Base-by-base conservation (phyloP, 2,329 filamentous ascomycete species). In the Cryphonectria nitschkei region DNA sequence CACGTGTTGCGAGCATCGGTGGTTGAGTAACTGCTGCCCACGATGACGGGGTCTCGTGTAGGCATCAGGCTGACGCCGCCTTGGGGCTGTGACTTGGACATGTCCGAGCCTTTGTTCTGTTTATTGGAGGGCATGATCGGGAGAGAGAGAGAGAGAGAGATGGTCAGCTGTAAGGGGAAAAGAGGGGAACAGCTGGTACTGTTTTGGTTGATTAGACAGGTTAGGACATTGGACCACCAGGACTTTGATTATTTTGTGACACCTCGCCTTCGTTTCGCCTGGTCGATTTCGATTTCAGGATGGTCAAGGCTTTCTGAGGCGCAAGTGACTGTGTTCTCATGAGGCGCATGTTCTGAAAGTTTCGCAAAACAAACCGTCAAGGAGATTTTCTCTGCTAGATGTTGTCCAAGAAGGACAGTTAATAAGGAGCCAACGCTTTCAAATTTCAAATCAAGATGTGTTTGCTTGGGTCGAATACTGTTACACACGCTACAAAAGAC, bases 1-100 rank as follows among this genome's bases (percentile, higher is more conserved):
- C 19, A 37, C 7, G 58, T 61, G 19, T 39, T 39, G 16, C 22
- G 34, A 37, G 58, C 58, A 26, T 39, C 34, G n/a, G 58, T 16
- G 22, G 58, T 39, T 22, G 58, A 61, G 58, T 61, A 39, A 19
- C 58, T n/a, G 34, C 58, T 61, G 32, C 32, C 32, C 58, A 61
- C 58, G 3, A 61, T 37, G 58, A 61, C 39, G 32, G 58, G 32
- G 11, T 61, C 58, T 39, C 58, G 58, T 22, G 58, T 34, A 39
- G 58, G 22, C 29, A 11, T 19, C 19, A n/a, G 7, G 29, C 22
- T 39, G 34, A 61, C 14, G 34, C 58, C 8, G 32, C 34, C 32
- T 19, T 19, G 19, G 8, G 34, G 58, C 2, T 61, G 16, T 39
- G 32, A 39, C 34, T 61, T 61, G 58, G 29, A 58, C 54, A 13